phyloP scores from a whole-genome alignment of 257 asterid genomes.

The Solanum medicagineum region DNA sequence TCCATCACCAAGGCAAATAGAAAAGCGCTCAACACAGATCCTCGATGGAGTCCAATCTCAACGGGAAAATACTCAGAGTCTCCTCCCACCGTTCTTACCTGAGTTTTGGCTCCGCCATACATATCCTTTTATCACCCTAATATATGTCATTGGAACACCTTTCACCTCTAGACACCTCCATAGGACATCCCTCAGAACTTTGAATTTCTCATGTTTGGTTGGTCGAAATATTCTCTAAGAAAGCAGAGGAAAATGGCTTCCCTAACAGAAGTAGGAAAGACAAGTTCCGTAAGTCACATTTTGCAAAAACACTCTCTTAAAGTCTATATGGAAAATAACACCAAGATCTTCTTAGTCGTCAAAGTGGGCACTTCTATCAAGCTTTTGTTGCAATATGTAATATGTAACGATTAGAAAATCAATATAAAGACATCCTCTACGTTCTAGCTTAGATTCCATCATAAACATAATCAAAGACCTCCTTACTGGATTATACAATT shows the following conservation, averaged over 20 bases:
- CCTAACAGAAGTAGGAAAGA: not conserved
- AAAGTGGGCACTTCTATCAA: not conserved
- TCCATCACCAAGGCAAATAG: too few relatives aligned
- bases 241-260: not conserved
- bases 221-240: not conserved
- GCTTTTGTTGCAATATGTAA: not conserved
- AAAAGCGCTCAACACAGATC: too few relatives aligned
- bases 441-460: not conserved
- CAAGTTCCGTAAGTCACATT: not conserved
- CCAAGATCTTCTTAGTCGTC: not conserved
- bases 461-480: not conserved
- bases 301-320: too few relatives aligned
- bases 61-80: too few relatives aligned
- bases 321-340: not conserved
- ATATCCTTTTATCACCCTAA: too few relatives aligned
- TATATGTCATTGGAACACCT: too few relatives aligned
- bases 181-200: too few relatives aligned
- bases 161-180: too few relatives aligned
- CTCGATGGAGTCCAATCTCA: too few relatives aligned
- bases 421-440: not conserved
- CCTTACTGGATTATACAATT: not conserved
- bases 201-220: not conserved
- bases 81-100: too few relatives aligned
- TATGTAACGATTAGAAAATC: not conserved
- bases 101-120: too few relatives aligned